These are phyloP conservation scores for Yamadazyma oceani DNA, from an alignment of 1,139 yeast species.

Conservation along the genomic window DNA sequence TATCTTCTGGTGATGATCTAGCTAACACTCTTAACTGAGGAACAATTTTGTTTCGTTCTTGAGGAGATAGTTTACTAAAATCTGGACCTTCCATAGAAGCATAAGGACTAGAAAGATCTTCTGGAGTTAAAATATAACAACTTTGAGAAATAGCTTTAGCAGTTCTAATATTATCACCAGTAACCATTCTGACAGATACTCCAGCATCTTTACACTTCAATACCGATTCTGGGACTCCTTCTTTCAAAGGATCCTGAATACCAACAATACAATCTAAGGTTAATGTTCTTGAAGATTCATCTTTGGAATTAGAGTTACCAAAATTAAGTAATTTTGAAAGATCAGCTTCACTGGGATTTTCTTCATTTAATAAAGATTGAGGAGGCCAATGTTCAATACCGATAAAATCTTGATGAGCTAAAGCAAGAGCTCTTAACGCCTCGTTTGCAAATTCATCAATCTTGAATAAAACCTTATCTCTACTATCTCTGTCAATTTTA, in stretches of 20 bases:
- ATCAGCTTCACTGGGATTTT: slow-evolving; percentile 42
- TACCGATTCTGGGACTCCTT: slow-evolving; percentile 89
- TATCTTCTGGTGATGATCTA: slow-evolving; percentile 94
- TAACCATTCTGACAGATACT: slow-evolving; percentile 94
- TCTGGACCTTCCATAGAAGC: slow-evolving; percentile 92
- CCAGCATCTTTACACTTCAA: slow-evolving; percentile 85
- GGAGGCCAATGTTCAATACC: slow-evolving; percentile 67
- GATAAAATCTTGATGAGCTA: slow-evolving; percentile 73
- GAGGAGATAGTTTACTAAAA: slow-evolving; percentile 64
- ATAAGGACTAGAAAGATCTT: slow-evolving; percentile 49
- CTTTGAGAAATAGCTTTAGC: slow-evolving; percentile 87
- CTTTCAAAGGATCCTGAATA: slow-evolving; percentile 90
- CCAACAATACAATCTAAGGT: slow-evolving; percentile 77
- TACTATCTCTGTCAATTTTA: slow-evolving; percentile 27
- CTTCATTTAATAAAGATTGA: slow-evolving; percentile 28
- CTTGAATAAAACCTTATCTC: slow-evolving; percentile 39
- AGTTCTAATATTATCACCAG: slow-evolving; percentile 90
- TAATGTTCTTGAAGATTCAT: slow-evolving; percentile 35
- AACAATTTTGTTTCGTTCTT: slow-evolving; percentile 59
- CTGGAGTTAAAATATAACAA: slow-evolving; percentile 73
- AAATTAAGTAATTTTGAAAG: slow-evolving; percentile 44
- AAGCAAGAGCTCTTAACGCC: slow-evolving; percentile 82
- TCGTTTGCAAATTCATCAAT: slow-evolving; percentile 69
- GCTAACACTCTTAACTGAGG: slow-evolving; percentile 84
- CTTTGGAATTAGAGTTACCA: slow-evolving; percentile 17